phyloP scores from a whole-genome alignment of 371 early-diverging fungal species.

The Nematocida sp. region DNA sequence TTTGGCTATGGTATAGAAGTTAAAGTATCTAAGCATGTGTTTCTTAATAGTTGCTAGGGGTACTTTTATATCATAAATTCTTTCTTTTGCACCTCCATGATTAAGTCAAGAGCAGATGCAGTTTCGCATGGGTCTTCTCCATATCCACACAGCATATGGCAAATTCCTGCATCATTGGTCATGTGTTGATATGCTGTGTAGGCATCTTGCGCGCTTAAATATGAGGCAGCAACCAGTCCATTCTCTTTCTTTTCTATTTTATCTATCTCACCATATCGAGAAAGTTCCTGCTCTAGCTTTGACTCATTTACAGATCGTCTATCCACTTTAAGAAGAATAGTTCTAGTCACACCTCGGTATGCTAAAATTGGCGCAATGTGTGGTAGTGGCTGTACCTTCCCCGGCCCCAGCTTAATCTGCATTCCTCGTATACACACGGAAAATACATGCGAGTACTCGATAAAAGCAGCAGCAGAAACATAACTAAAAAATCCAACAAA shows the following conservation, averaged over 20 bases:
- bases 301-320: neutral
- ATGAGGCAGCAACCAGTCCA: neutral
- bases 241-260: slow-evolving; percentile 13
- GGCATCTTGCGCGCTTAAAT: slow-evolving; percentile 28
- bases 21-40: neutral
- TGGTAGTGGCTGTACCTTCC: slow-evolving; percentile 39
- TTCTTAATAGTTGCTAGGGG: neutral
- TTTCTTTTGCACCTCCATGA: slow-evolving; percentile 40
- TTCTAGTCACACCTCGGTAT: slow-evolving; percentile 21
- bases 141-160: slow-evolving; percentile 11
- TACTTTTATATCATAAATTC: slow-evolving; percentile 23
- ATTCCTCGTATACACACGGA: slow-evolving; percentile 20
- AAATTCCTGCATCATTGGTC: neutral
- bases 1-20: too few relatives aligned
- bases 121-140: slow-evolving; percentile 39
- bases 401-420: slow-evolving; percentile 40
- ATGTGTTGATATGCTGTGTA: slow-evolving; percentile 17
- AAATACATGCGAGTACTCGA: slow-evolving; percentile 22
- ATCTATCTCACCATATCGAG: slow-evolving; percentile 47
- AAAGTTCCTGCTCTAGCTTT: slow-evolving; percentile 9
- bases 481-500: slow-evolving; percentile 48
- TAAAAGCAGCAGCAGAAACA: slow-evolving; percentile 52
- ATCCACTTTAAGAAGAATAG: neutral
- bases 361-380: slow-evolving; percentile 27
- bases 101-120: neutral